phyloP scores from a whole-genome alignment of 345 rosid genomes.

The Salix udensis region DNA sequence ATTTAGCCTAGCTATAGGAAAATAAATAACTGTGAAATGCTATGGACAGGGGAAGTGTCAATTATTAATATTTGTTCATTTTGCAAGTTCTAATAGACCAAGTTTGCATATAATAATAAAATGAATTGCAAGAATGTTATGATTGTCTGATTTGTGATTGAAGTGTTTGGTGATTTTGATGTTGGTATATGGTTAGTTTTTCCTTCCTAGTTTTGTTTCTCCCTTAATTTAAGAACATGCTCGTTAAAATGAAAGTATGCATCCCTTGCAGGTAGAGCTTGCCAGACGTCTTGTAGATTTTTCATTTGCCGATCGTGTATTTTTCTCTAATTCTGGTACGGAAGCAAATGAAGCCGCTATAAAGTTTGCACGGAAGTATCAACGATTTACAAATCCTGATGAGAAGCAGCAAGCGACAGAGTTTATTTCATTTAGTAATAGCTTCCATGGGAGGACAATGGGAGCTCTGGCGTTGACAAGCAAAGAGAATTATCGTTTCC shows the following conservation, averaged over 20 bases:
- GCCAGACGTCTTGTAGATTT: constrained; percentile 65
- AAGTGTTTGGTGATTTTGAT: no score
- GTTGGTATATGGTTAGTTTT: no score
- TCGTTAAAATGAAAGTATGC: not conserved
- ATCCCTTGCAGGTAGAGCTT: constrained; percentile 56
- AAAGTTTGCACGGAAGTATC: constrained; percentile 83
- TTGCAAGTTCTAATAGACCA: no score
- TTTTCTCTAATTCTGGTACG: constrained; percentile 82
- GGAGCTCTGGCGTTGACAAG: constrained; percentile 94
- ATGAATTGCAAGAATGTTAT: no score
- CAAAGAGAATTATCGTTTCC: constrained; percentile 75
- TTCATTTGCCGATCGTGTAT: constrained; percentile 83
- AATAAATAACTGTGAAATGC: no score
- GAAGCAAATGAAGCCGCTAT: constrained; percentile 99
- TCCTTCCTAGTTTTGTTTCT: not conserved
- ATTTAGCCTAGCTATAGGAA: no score
- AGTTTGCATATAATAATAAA: no score
- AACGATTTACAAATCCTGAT: constrained; percentile 54
- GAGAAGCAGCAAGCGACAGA: constrained; percentile 49
- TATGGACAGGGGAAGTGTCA: no score
- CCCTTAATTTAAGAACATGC: no score
- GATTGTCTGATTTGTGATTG: no score
- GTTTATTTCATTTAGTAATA: constrained; percentile 64
- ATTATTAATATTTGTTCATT: no score
- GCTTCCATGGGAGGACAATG: constrained; percentile 95